Conservation (phyloP, 495 filamentous ascomycete genomes). For the Rusavskia elegans region DNA sequence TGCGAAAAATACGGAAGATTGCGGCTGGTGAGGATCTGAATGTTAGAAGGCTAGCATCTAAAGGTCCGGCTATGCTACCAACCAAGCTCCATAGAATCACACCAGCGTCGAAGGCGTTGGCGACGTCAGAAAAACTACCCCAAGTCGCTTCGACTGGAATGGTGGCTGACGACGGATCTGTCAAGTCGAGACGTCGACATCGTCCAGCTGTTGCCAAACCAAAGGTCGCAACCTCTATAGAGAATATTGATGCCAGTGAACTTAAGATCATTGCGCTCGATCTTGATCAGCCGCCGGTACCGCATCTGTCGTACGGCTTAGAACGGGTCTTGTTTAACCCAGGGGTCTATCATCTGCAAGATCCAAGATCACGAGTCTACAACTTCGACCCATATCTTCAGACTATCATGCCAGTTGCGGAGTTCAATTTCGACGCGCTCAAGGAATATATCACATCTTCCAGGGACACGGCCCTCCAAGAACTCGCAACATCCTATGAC, state of each 20-base stretch:
- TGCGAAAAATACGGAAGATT: too few species aligned
- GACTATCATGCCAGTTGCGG: conserved; percentile 73
- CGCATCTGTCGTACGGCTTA: conserved; percentile 58
- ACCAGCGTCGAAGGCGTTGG: too few species aligned
- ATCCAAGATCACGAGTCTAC: conserved; percentile 72
- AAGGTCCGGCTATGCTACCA: too few species aligned
- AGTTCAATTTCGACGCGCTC: conserved; percentile 82
- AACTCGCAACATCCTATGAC: conserved; percentile 43
- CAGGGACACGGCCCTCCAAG: conserved; percentile 50
- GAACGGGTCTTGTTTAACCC: conserved; percentile 92
- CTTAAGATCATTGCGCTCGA: conserved; percentile 26
- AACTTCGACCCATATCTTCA: conserved; percentile 94
- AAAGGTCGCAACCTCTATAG: not conserved
- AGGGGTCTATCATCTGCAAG: conserved; percentile 81
- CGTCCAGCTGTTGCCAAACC: not conserved
- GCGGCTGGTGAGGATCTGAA: too few species aligned
- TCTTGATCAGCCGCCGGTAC: conserved; percentile 42
- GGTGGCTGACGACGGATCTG: not conserved
- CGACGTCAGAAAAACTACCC: too few species aligned
- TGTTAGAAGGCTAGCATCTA: too few species aligned
- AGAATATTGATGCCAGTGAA: conserved; percentile 4
- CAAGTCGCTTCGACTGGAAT: not conserved
- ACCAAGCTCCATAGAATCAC: too few species aligned
- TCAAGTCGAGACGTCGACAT: not conserved
- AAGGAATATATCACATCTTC: conserved; percentile 83